Evolutionary conservation across 257 asterid species (phyloP), one percentile per base, ranked within the genome.

Genomic region (Eustoma russellianum): DNA sequence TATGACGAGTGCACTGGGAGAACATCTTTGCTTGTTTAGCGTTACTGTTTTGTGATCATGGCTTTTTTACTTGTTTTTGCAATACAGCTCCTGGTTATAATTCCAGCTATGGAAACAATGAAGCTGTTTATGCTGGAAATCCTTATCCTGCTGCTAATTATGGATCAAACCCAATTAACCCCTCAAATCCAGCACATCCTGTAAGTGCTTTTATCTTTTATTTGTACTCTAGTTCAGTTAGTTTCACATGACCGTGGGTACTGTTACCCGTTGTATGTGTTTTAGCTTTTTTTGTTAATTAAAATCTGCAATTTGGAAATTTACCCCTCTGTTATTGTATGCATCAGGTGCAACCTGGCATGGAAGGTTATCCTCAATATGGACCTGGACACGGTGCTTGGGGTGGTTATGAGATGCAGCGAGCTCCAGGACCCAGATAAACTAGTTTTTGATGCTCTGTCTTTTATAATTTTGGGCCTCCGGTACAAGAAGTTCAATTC

Each of bases 291-390:
- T 48, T 19, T 15, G 55, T 51, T 34, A 35, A 12, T 45, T 41
- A 48, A 41, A 49, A n/a, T 46, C 33, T 48, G 38, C 43, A 65
- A 47, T 44, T 50, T 55, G 41, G 10, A 48, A 8, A 5, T 17
- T 35, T 41, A 28, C 62, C 40, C 55, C 59, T n/a, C n/a, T 55
- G 18, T 54, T 45, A 41, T 70, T 61, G 47, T 57, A 33, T 71
- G 46, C 60, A 76, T 64, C 85, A 81, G 93, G 75, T 76, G 49
- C 88, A 83, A 65, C 58, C 78, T 66, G 83, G 83, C 49, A 78
- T 67, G 50, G 94, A 82, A 74, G 86, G 82, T 66, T 81, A 83
- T 86, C 76, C 94, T 68, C 97, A 82, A 60, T 83, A 76, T 52
- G 88, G 72, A 74, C 79, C 86, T 64, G 92, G 75, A 63, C 76